Base-by-base conservation (phyloP, 805 yeast genomes). In the Wilhelminamyces savonicus region DNA sequence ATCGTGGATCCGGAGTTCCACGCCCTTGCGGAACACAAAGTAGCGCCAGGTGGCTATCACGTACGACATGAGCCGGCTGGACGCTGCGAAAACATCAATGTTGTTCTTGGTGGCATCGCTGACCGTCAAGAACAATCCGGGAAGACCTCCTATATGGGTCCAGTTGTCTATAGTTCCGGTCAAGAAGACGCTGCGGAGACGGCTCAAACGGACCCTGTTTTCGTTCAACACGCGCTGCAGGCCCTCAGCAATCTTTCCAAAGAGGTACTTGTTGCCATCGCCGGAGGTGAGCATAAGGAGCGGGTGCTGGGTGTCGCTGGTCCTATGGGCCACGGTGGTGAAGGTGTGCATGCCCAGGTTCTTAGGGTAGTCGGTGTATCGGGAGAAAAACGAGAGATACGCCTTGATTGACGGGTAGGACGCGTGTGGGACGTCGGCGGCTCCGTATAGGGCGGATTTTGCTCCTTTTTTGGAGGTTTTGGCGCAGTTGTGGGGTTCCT, bases 231-330 rank as follows among this genome's bases (percentile, higher is more conserved):
- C 59, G 44, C 98, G 62, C 52, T 90, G 98, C 1, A 85, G 59
- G 3, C 97, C 97, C 50, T 88, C 97, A 3, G 90, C 74, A 3
- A 84, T 54, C 31, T 78, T 76, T 3, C 97, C 98, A 47, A 90
- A 70, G 26, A 87, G 54, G 42, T 76, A 82, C 34, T 71, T 52
- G 30, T 56, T 54, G 4, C 85, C 83, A 12, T 63, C 66, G 21
- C 60, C 46, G 27, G 70, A 65, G 12, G 67, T 55, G 26, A 82
- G 52, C 44, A 75, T 54, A 10, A 80, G 48, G 18, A 76, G 54
- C 0, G 88, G 84, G 38, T 71, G 74, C 15, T 51, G 44, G 1
- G 77, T 59, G 39, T 82, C 90, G 16, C 66, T 52, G 7, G 73
- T 62, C 19, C 62, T 59, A 47, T 76, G 86, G 13, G 76, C 56